phyloP scores from a whole-genome alignment of 371 early-diverging fungal species.

The Encephalitozoon cuniculi region DNA sequence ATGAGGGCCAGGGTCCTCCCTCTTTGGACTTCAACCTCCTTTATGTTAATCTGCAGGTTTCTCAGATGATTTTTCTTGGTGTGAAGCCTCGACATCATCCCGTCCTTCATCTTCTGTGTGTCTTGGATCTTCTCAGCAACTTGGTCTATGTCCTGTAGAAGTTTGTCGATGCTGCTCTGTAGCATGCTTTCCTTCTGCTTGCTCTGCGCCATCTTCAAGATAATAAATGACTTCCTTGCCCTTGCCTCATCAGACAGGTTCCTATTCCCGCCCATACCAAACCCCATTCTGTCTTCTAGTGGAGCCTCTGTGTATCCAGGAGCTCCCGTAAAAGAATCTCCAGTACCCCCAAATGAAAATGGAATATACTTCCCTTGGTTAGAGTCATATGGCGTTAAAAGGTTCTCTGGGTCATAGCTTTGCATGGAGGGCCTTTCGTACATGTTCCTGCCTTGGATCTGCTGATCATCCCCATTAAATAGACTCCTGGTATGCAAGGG shows the following conservation, averaged over 20 bases:
- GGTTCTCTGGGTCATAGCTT: neutral
- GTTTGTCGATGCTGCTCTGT: neutral
- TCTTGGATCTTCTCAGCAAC: neutral
- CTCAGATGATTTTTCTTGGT: constrained; percentile 12
- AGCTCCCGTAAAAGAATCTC: neutral
- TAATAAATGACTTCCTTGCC: neutral
- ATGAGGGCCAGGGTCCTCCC: neutral
- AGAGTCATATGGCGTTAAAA: neutral
- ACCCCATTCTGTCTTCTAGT: neutral
- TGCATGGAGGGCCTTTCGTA: neutral
- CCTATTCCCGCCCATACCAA: neutral
- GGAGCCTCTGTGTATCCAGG: neutral
- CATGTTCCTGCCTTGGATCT: no score
- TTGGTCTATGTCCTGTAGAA: constrained; percentile 1
- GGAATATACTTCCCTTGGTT: neutral
- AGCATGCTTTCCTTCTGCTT: constrained; percentile 1
- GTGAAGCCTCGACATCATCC: neutral
- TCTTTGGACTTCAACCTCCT: constrained; percentile 9
- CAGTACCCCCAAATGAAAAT: neutral
- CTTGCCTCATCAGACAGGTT: neutral
- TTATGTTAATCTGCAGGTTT: constrained; percentile 19
- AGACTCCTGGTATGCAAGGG: neutral
- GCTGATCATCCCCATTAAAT: neutral
- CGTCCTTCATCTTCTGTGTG: neutral
- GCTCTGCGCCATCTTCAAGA: constrained; percentile 8